Base-by-base conservation (phyloP, 805 yeast species). In the Suhomyces sp. region DNA sequence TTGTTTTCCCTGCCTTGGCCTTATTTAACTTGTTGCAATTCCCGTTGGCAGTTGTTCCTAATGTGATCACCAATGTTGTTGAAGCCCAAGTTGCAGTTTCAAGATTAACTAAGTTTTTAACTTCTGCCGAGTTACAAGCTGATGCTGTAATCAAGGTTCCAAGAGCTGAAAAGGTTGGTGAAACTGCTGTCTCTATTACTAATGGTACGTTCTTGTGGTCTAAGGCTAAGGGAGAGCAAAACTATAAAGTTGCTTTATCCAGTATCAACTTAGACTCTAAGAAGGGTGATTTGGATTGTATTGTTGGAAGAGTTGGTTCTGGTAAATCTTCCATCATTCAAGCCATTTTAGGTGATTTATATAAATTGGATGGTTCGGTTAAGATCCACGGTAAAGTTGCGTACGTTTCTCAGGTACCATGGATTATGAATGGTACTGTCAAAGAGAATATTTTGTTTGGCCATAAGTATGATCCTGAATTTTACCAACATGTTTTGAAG, bases 371-470 rank as follows among this genome's bases (percentile, higher is more conserved):
- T 33, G 98, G 98, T 27, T 63, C 73, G 14, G 90, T 85, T 4
- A 67, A 68, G 12, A 75, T 82, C 8, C 81, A 75, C 53, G 98
- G 97, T 26, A 70, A 76, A 31, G 70, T 86, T 22, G 97, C 97
- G 0, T 91, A 90, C 58, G 95, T 84, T 26, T 81, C 95, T 2
- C 98, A 90, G 62, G 80, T 84, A 25, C 95, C 98, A 1, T 93
- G 98, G 98, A 88, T 93, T 44, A 83, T 88, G 84, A 93, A 93
- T 56, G 98, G 95, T 22, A 72, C 95, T 3, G 91, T 93, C 4
- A 83, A 77, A 48, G 97, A 93, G 19, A 93, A 93, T 54, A 86
- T 93, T 53, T 59, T 88, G 35, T 93, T 93, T 63, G 98, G 98
- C 14, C 87, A 82, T 54, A 81, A 73, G 48, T 86, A 68, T 55